Evolutionary conservation across 176 grass and related monocot genomes (phyloP), one percentile per base, ranked within the genome.

Genomic region (Ananas comosus): DNA sequence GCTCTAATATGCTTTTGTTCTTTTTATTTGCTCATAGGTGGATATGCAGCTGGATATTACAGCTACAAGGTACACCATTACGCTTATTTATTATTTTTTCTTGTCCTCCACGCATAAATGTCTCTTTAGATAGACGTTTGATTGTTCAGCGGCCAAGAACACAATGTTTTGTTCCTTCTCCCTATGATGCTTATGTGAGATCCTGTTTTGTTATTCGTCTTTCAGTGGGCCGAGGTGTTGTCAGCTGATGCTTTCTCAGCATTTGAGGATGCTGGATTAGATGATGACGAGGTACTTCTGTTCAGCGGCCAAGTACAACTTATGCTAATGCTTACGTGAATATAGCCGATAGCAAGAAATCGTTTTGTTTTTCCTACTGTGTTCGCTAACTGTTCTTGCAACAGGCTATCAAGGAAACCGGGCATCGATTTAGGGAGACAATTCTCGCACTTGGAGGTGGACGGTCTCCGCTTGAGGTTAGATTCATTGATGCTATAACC

Each of bases 201-300:
- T n/a, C 8, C 54, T 6, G 5, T 59, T n/a, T 59, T 6, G 8
- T 19, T 59, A 12, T 51, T 70, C 10, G 16, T 54, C 13, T 23
- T 64, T 51, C 84, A 97, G 93, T 97, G 93, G 93, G 93, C 93
- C 58, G 86, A 97, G 81, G 93, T 97, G 17, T 51, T 97, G 56
- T 90, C 93, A 74, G 93, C 93, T 51, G 93, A 97, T 87, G 93
- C 93, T 54, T 97, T 97, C 80, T 97, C 93, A 24, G 93, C 89
- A 70, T 97, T 97, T 74, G 93, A 97, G 74, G 93, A 97, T 75
- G 93, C 69, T 72, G 93, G 89, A 74, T 85, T 97, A 77, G 89
- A 97, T 67, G 82, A 87, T 54, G 89, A 92, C 54, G 85, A 85
- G 89, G 93, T 97, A 84, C 51, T 63, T 48, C 12, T 23, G 33